Conservation (phyloP, 2,329 filamentous ascomycete species). For the Xylaria hypoxylon region DNA sequence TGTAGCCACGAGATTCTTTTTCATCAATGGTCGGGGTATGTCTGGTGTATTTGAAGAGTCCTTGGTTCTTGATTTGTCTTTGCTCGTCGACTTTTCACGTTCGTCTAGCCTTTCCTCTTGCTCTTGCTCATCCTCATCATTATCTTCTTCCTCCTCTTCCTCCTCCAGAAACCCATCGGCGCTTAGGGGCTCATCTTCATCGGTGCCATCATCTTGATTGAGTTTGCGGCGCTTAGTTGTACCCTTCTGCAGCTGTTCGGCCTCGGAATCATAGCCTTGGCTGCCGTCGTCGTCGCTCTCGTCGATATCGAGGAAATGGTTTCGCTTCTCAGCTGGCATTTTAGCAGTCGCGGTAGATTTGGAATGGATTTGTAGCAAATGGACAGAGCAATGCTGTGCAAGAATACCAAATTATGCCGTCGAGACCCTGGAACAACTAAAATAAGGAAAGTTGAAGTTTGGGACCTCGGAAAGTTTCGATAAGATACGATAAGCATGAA, state of each 20-base stretch:
- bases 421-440: background rate
- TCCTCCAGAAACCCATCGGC: slow-evolving; percentile 46
- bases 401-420: background rate
- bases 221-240: slow-evolving; percentile 64
- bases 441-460: slow-evolving; percentile 19
- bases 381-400: background rate
- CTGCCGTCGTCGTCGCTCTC: slow-evolving; percentile 70
- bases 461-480: slow-evolving; percentile 8
- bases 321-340: slow-evolving; percentile 77
- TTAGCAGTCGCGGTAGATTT: slow-evolving; percentile 11
- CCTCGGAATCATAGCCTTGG: slow-evolving; percentile 74
- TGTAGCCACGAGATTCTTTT: slow-evolving; percentile 75
- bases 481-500: slow-evolving; percentile 27
- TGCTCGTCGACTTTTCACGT: slow-evolving; percentile 32
- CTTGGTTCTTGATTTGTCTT: slow-evolving; percentile 46
- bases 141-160: slow-evolving; percentile 35
- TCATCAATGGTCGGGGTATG: slow-evolving; percentile 66
- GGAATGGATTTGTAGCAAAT: background rate
- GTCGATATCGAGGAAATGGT: slow-evolving; percentile 74
- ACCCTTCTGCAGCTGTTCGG: slow-evolving; percentile 72
- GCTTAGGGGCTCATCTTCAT: slow-evolving; percentile 50
- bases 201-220: slow-evolving; percentile 44
- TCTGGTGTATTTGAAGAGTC: slow-evolving; percentile 58
- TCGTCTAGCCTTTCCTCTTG: slow-evolving; percentile 43
- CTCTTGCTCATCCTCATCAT: slow-evolving; percentile 30